Base-by-base conservation (phyloP, 352 stramenopile genomes). In the Peronospora destructor region DNA sequence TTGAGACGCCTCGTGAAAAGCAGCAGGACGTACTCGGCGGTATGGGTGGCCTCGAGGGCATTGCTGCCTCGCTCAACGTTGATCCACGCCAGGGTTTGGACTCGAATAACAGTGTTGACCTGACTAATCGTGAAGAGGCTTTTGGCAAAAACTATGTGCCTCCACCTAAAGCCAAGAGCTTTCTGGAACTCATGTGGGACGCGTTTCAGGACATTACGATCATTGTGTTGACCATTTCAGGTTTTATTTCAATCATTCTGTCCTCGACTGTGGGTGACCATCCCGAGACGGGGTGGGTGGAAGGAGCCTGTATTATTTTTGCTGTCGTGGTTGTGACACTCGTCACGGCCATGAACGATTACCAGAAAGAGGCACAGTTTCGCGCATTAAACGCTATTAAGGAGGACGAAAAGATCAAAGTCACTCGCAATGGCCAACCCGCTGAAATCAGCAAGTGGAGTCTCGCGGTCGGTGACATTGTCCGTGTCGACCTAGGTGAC, bases 331-430 rank as follows among this genome's bases (percentile, higher is more conserved):
- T 97, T 11, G 87, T 96, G 5, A 85, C 84, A 4, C 67, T 81
- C 13, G 84, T 97, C 7, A 92, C 85, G 23, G 86, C 85, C 28
- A 51, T 78, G 25, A 95, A 95, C 51, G 86, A 97, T 57, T 95
- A 95, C 58, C 78, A 85, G 60, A 95, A 96, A 64, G 84, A 96
- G 52, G 63, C 87, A 32, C 84, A 96, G 62, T 97, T 97, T 59
- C 65, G 76, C 14, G 66, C 63, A 10, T 57, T 96, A 28, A 90
- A 95, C 45, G 78, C 74, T 13, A 58, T 84, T 30, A 90, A 87
- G 49, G 78, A 87, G 38, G 66, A 82, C 43, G 76, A 87, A 45
- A 83, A 78, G 57, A 85, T 87, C 45, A 92, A 90, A 53, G 82
- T 85, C 6, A 56, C 81, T 33, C 72, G 81, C 50, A 77, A 90